Evolutionary conservation across 148 eudicot genomes (phyloP).

Genomic region (Camellia granthamiana): DNA sequence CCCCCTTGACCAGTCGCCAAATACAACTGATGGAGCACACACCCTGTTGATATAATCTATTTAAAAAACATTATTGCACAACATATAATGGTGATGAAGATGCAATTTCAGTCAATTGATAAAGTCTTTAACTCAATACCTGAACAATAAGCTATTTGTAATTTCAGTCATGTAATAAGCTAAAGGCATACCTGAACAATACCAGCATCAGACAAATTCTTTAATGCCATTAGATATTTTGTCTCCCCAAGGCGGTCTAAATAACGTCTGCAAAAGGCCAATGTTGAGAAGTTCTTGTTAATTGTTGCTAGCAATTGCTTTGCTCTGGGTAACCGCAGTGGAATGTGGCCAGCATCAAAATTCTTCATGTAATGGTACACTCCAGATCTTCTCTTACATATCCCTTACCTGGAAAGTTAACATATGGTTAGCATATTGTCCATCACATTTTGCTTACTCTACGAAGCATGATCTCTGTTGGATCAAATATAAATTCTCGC

Average conservation of each 20-base stretch:
- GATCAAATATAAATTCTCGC: constrained; percentile 6
- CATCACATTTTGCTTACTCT: background rate
- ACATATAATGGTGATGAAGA: background rate
- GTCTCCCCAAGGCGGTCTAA: constrained; percentile 97
- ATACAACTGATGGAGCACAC: too few species aligned
- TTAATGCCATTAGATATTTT: constrained; percentile 92
- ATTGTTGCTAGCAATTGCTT: constrained; percentile 90
- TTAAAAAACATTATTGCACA: background rate
- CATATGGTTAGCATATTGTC: background rate
- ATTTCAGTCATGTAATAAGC: too few species aligned
- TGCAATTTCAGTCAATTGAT: background rate
- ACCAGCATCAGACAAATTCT: constrained; percentile 94
- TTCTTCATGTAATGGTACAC: constrained; percentile 99
- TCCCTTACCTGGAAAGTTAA: constrained; percentile 72
- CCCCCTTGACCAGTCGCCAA: too few species aligned
- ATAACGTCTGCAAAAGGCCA: constrained; percentile 95
- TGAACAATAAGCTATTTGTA: background rate
- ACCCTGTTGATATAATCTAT: background rate
- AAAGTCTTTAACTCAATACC: too few species aligned
- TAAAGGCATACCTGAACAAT: constrained; percentile 74
- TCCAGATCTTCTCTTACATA: constrained; percentile 97
- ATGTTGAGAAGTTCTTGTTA: constrained; percentile 88
- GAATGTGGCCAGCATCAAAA: constrained; percentile 89
- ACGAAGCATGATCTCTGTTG: too few species aligned
- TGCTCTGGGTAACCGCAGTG: constrained; percentile 91